Evolutionary conservation across 2,329 filamentous ascomycete species (phyloP).

Genomic region (Anthostomella pinea): DNA sequence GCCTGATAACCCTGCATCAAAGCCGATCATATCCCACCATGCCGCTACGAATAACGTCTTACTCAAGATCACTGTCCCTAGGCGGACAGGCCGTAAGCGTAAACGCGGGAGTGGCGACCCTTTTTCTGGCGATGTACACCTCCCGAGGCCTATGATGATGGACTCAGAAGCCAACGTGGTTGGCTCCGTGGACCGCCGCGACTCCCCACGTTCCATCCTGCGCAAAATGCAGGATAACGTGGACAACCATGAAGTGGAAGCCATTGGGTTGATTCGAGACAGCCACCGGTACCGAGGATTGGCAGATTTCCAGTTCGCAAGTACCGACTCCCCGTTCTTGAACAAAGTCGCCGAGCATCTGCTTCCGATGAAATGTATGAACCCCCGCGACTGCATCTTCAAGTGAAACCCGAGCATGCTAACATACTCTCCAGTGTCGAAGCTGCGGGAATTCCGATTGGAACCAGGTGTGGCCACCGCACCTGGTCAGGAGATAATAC

Average conservation of each 20-base stretch:
- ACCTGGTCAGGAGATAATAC: conserved; percentile 67
- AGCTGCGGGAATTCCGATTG: conserved; percentile 62
- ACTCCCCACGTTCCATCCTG: conserved; percentile 54
- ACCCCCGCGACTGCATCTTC: neutral
- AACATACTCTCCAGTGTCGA: conserved; percentile 39
- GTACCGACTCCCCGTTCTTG: conserved; percentile 66
- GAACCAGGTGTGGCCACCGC: conserved; percentile 58
- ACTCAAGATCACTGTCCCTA: conserved; percentile 82
- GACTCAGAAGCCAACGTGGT: conserved; percentile 29
- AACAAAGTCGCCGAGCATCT: conserved; percentile 68
- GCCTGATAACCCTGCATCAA: conserved; percentile 74
- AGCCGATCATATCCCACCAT: conserved; percentile 74
- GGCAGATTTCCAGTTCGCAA: conserved; percentile 83
- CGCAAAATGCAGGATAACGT: conserved; percentile 69
- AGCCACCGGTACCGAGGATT: conserved; percentile 84
- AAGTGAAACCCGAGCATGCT: conserved; percentile 14
- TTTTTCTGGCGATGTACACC: conserved; percentile 48
- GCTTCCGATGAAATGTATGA: conserved; percentile 65
- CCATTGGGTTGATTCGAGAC: conserved; percentile 69
- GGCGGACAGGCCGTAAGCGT: conserved; percentile 79
- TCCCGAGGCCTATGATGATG: conserved; percentile 23
- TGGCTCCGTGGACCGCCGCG: conserved; percentile 45
- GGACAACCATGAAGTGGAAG: conserved; percentile 63
- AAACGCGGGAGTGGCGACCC: conserved; percentile 73
- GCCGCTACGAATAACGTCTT: conserved; percentile 78